Base-by-base conservation (phyloP, 306 rosid species). In the Sicyos edulis region DNA sequence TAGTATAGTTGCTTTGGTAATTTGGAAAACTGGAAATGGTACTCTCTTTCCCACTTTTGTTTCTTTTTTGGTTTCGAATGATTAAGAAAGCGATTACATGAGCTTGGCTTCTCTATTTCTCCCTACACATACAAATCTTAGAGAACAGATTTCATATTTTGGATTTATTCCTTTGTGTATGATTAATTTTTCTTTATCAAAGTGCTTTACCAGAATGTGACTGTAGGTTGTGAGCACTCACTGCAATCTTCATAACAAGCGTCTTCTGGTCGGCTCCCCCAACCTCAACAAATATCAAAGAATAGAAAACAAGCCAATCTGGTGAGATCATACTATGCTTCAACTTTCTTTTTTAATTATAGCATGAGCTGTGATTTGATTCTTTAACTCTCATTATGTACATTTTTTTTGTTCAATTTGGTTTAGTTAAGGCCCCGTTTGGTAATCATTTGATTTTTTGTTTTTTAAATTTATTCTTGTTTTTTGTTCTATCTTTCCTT, bases 1-100 rank as follows among this genome's bases (percentile, higher is more conserved):
- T 21, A 67, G 72, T 66, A 66, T 65, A 45, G 76, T 37, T 52
- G 62, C 75, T 68, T 78, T 75, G 72, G 79, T 75, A 45, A 72
- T 77, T 74, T 32, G 77, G 44, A 44, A 42, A 44, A 40, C 54
- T 65, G 71, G 54, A 65, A 64, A 44, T 65, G 12, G 17, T 65
- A 44, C 42, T 21, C 29, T 45, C 55, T 67, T 67, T 67, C 40
- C 55, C 16, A 7, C 72, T 22, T 67, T 2, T 47, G 37, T 66
- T 66, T 7, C 55, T 21, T 66, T 44, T 64, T 44, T 64, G 20
- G 52, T 42, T 19, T 42, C 15, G 11, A 66, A 45, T 21, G 10
- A 66, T 45, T 20, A 66, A 44, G 72, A 66, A 45, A 66, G 55
- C 21, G 54, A 45, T 19, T 45, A 40, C 56, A 45, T 65, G 29